Evolutionary conservation across 2,329 filamentous ascomycete genomes (phyloP).

Genomic region (Xylariaceae sp.): DNA sequence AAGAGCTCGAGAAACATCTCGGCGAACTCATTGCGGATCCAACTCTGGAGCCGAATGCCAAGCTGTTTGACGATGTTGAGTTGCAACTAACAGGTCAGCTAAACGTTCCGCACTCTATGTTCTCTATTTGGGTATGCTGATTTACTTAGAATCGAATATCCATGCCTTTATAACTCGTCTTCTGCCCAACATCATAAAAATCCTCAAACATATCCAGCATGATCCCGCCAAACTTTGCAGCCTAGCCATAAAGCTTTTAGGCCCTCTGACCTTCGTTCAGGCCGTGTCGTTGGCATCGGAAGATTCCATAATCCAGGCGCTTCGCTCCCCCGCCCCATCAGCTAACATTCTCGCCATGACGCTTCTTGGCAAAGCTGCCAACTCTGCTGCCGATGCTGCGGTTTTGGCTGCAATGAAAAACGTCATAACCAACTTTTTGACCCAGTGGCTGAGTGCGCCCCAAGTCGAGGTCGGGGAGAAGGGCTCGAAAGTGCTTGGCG

Average conservation of each 20-base stretch:
- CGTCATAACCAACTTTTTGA: constrained; percentile 44
- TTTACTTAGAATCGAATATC: constrained; percentile 44
- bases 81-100: constrained; percentile 52
- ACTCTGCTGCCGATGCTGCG: constrained; percentile 42
- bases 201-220: constrained; percentile 46
- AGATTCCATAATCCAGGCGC: constrained; percentile 46
- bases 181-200: constrained; percentile 48
- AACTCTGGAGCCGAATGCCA: constrained; percentile 37
- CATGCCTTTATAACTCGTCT: constrained; percentile 47
- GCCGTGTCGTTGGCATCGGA: constrained; percentile 48
- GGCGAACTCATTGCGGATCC: constrained; percentile 43
- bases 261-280: constrained; percentile 47
- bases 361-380: constrained; percentile 52
- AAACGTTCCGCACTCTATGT: constrained; percentile 2
- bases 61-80: constrained; percentile 55
- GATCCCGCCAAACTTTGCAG: constrained; percentile 49
- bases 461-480: constrained; percentile 54
- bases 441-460: constrained; percentile 48
- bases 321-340: constrained; percentile 49
- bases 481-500: constrained; percentile 45
- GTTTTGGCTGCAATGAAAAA: constrained; percentile 46
- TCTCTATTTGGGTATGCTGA: neutral
- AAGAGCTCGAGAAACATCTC: constrained; percentile 52
- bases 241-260: constrained; percentile 52
- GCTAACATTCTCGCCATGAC: constrained; percentile 55